Evolutionary conservation across 768 basidiomycete species (phyloP).

Genomic region (Rhodotorula kratochvilovae): DNA sequence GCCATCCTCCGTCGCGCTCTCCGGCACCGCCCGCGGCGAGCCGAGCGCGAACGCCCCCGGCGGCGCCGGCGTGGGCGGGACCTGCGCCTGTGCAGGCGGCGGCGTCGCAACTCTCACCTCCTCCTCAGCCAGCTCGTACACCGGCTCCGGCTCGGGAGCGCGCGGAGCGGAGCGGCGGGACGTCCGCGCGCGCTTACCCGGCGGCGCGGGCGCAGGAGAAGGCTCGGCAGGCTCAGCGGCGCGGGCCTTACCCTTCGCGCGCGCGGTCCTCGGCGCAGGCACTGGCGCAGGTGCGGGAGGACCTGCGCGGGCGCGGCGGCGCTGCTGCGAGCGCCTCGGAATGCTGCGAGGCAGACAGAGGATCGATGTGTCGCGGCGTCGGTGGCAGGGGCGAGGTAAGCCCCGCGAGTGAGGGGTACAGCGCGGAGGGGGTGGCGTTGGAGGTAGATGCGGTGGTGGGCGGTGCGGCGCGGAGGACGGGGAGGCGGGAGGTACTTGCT

Average conservation of each 20-base stretch:
- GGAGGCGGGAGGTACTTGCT: slow-evolving; percentile 3
- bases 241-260: neutral
- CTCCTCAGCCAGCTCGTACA: neutral
- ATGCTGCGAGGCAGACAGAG: neutral
- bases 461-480: neutral
- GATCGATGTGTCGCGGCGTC: neutral
- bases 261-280: neutral
- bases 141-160: too few species aligned
- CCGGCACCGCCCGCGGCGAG: neutral
- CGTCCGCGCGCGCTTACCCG: neutral
- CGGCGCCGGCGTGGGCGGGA: slow-evolving; percentile 24
- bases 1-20: neutral
- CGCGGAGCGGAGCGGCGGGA: neutral
- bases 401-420: slow-evolving; percentile 27
- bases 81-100: neutral
- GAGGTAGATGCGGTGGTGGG: neutral
- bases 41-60: slow-evolving; percentile 24
- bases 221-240: too few species aligned
- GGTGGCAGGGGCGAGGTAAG: slow-evolving; percentile 1
- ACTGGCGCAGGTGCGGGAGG: neutral
- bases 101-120: neutral
- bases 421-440: neutral
- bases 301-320: neutral
- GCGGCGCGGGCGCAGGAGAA: too few species aligned
- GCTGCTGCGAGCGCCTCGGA: too few species aligned